Base-by-base conservation (phyloP, 768 basidiomycete genomes). In the Tulasnella sp. region DNA sequence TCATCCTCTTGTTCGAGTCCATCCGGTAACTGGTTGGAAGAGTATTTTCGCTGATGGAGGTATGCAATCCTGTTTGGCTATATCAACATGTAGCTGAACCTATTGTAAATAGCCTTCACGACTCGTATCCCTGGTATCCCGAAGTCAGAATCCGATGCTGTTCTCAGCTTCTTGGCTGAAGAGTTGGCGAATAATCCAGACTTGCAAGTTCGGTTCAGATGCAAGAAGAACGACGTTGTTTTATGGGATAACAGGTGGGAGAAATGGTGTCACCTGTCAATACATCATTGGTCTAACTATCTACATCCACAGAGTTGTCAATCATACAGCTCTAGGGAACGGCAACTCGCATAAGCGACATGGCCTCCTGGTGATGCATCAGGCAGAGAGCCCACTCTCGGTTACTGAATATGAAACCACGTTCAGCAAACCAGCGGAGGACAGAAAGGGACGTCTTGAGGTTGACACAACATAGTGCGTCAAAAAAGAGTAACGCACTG, bases 171-270 rank as follows among this genome's bases (percentile, higher is more conserved):
- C 65, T 67, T 89, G 48, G 85, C 81, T 71, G 73, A 68, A 59
- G 76, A 81, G 59, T 78, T 88, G 58, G 70, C 72, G 45, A 72
- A 77, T 56, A 84, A 79, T 62, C 73, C 75, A 4, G 82, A 83
- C 62, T 77, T 76, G 64, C 83, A 84, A 55, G 79, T 82, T 35
- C 78, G 81, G 53, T 83, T 83, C 72, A 74, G 71, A 56, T 88
- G 86, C 86, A 73, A 81, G 61, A 67, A 70, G 32, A 77, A 85
- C 61, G 80, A 81, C 35, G 67, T 88, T 47, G 85, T 83, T n/a
- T 70, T 88, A 62, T 89, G 87, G 86, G 84, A 89, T 59, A 88
- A 88, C 64, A n/a, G n/a, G n/a, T n/a, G n/a, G n/a, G n/a, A n/a
- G n/a, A n/a, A n/a, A n/a, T n/a, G n/a, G n/a, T n/a, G n/a, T n/a